phyloP scores from a whole-genome alignment of 139 green algal species.

The Micromonas commoda region DNA sequence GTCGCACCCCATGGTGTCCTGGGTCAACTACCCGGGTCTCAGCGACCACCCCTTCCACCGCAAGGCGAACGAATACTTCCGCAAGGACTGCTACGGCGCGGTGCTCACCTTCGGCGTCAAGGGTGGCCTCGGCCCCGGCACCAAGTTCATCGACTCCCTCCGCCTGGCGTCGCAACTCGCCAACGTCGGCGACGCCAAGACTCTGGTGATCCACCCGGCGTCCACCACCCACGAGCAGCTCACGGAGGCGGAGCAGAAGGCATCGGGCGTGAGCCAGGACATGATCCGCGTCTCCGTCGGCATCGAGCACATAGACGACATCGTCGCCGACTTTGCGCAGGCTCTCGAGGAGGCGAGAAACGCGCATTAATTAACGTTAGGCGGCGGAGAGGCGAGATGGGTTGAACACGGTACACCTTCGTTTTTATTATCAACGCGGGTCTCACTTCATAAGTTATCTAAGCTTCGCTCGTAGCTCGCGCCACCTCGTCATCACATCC shows the following conservation, averaged over 20 bases:
- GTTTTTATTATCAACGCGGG: no score
- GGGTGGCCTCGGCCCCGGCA: conserved; percentile 14
- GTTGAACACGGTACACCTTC: no score
- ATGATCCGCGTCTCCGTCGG: conserved; percentile 33
- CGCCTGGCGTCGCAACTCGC: conserved; percentile 23
- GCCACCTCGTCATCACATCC: no score
- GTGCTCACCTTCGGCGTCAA: conserved; percentile 31
- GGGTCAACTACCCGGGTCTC: conserved; percentile 23
- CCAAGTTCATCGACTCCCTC: conserved; percentile 28
- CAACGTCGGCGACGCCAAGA: conserved; percentile 34
- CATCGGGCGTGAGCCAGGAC: conserved; percentile 10
- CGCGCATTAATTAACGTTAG: no score
- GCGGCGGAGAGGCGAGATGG: no score
- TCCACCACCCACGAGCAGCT: conserved; percentile 33
- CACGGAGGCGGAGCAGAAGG: conserved; percentile 22
- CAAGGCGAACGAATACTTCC: conserved; percentile 28
- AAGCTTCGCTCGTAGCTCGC: no score
- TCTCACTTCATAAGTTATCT: no score
- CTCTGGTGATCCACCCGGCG: conserved; percentile 28
- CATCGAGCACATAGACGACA: conserved; percentile 35
- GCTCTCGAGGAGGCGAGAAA: conserved; percentile 13
- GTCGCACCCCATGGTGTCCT: conserved; percentile 9
- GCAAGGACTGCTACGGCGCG: conserved; percentile 10
- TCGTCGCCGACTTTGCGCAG: conserved; percentile 26
- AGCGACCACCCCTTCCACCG: conserved; percentile 12